Evolutionary conservation across 1,139 yeast species (phyloP), one percentile per base, ranked within the genome.

Genomic region (Scheffersomyces parashehatae): DNA sequence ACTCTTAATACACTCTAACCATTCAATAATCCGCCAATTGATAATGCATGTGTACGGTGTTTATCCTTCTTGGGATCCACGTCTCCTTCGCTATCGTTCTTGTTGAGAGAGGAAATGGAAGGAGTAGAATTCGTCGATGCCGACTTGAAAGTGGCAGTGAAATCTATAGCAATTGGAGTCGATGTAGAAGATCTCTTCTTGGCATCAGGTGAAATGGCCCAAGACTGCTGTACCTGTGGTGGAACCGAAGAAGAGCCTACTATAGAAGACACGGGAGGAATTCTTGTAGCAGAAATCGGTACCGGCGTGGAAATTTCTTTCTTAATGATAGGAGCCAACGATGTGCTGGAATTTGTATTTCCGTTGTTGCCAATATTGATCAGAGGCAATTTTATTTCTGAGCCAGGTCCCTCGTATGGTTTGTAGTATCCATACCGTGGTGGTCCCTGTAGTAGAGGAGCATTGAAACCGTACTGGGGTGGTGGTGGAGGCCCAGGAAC

Each of bases 401-500:
- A 31, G 13, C 20, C 20, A 10, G 15, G 35, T 11, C 20, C 20
- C 26, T 20, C 26, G 8, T 20, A 20, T 20, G 7, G 26, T 20
- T 20, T 20, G 35, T 31, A 31, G 4, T 14, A 14, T 14, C 35
- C 35, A 31, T 31, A 31, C 14, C 8, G 35, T 20, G 20, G 7
- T 14, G 16, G 10, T 13, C 24, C 24, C 20, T 31, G 35, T 15
- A 24, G 15, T 13, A 14, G 35, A 20, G 35, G 35, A n/a, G 20
- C 20, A 20, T 15, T 14, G 20, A 31, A 31, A 2, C 35, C 35
- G 24, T 31, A 31, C 26, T 29, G 38, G 24, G 34, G 34, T 6
- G 64, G 64, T 31, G 74, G 73, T 1, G 74, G 74, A 3, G 77
- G 78, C 0, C 77, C 77, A 0, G 77, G 77, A 10, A 70, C 59